A percentile compares a stretch with the other conserved stretches of the same genome.
phyloP scores from a whole-genome alignment of 2,329 filamentous ascomycete genomes.

The Calonectria naviculata region DNA sequence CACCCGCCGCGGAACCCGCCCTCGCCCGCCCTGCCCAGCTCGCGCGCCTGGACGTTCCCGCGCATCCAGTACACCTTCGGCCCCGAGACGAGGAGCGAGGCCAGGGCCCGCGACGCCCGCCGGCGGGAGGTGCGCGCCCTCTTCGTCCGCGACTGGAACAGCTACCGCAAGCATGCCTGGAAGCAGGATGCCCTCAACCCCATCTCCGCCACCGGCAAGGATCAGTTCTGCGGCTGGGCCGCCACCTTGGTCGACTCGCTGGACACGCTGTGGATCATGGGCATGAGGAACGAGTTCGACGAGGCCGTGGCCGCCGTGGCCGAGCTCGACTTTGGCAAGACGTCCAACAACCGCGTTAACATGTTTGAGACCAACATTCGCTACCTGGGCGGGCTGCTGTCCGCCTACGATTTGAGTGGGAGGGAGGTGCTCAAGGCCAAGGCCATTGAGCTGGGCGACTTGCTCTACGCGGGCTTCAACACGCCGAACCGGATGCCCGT shows the following conservation, averaged over 20 bases:
- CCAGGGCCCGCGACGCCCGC: constrained; percentile 41
- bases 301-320: constrained; percentile 62
- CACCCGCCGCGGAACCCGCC: not conserved
- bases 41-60: not conserved
- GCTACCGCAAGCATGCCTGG: constrained; percentile 65
- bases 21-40: not conserved
- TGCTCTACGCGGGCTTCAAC: constrained; percentile 65
- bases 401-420: constrained; percentile 61
- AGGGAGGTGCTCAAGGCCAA: constrained; percentile 57
- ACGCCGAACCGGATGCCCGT: constrained; percentile 63
- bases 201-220: constrained; percentile 56
- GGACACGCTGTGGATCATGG: constrained; percentile 74
- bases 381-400: constrained; percentile 63
- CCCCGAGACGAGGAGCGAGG: not conserved
- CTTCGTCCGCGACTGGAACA: constrained; percentile 58
- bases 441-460: constrained; percentile 62
- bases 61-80: not conserved
- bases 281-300: constrained; percentile 65
- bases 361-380: constrained; percentile 67
- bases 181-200: constrained; percentile 64
- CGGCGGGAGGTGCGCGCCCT: constrained; percentile 50
- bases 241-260: constrained; percentile 70
- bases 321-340: constrained; percentile 63
- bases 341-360: constrained; percentile 54
- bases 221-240: constrained; percentile 65